Conservation (phyloP, 2,329 filamentous ascomycete genomes). For the Thelonectria discophora region DNA sequence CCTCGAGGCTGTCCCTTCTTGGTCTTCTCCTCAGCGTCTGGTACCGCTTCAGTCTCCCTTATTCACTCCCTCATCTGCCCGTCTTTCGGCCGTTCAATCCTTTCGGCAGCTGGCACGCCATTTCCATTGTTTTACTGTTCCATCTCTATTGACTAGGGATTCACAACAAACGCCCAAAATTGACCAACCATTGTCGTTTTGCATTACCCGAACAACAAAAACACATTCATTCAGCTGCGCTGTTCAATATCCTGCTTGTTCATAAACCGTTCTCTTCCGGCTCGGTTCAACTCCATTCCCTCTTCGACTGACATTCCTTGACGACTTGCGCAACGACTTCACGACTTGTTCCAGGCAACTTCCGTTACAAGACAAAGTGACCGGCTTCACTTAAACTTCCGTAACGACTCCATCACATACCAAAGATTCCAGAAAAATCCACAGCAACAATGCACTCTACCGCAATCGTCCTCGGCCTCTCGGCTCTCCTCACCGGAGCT, state of each 20-base stretch:
- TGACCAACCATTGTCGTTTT: conserved; percentile 11
- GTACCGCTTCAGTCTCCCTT: conserved; percentile 19
- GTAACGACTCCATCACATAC: conserved; percentile 10
- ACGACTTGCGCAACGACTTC: conserved; percentile 8
- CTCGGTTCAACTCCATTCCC: not conserved
- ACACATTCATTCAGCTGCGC: conserved; percentile 15
- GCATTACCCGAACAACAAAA: conserved; percentile 16
- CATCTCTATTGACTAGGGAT: conserved; percentile 30
- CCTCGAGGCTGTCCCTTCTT: conserved; percentile 29
- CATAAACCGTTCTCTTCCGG: conserved; percentile 1
- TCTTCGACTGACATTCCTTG: not conserved
- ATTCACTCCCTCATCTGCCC: conserved; percentile 24
- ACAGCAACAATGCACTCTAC: conserved; percentile 41
- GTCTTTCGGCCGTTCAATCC: conserved; percentile 44
- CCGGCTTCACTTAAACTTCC: conserved; percentile 22
- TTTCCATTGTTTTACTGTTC: conserved; percentile 27
- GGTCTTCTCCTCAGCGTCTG: conserved; percentile 37
- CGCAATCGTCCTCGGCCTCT: conserved; percentile 40
- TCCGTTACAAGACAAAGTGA: conserved; percentile 20
- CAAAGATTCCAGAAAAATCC: conserved; percentile 20
- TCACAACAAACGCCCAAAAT: conserved; percentile 1
- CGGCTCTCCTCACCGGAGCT: conserved; percentile 42
- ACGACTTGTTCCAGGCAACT: conserved; percentile 17
- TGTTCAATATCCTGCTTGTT: conserved; percentile 13
- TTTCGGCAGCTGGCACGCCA: conserved; percentile 45